These are phyloP conservation scores for Pulveroboletus sp. DNA, from an alignment of 1,284 basidiomycete species.

Conservation along the genomic window DNA sequence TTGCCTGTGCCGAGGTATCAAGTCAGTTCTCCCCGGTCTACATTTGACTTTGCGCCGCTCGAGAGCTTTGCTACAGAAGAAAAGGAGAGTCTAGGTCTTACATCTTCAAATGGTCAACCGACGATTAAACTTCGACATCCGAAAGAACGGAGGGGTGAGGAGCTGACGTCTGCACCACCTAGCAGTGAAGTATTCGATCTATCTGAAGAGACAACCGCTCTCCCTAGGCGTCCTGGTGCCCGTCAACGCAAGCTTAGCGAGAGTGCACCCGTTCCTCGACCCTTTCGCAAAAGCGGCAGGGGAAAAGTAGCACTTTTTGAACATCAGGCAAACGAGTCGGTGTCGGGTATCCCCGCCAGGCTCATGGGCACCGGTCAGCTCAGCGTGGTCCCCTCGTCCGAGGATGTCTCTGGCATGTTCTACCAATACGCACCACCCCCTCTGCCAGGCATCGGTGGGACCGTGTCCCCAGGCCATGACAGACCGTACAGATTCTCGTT, in stretches of 20 bases:
- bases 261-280: conserved; percentile 65
- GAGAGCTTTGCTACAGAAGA: conserved; percentile 81
- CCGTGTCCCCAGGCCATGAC: conserved; percentile 68
- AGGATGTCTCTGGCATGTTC: conserved; percentile 27
- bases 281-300: conserved; percentile 66
- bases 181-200: conserved; percentile 24
- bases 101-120: conserved; percentile 39
- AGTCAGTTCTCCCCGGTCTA: conserved; percentile 47
- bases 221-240: conserved; percentile 40
- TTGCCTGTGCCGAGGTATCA: conserved; percentile 59
- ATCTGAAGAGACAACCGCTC: conserved; percentile 22
- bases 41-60: conserved; percentile 79
- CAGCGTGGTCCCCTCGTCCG: conserved; percentile 33
- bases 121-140: conserved; percentile 28
- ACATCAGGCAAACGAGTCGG: conserved; percentile 52
- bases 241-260: conserved; percentile 85
- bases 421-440: conserved; percentile 17
- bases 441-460: conserved; percentile 30
- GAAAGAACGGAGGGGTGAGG: conserved; percentile 11
- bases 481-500: conserved; percentile 98
- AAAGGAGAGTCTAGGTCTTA: conserved; percentile 57
- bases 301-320: conserved; percentile 95
- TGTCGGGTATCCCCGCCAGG: conserved; percentile 46
- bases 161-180: conserved; percentile 2
- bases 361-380: conserved; percentile 38